phyloP scores from a whole-genome alignment of 1,284 basidiomycete genomes.

The Heterobasidion occidentale region DNA sequence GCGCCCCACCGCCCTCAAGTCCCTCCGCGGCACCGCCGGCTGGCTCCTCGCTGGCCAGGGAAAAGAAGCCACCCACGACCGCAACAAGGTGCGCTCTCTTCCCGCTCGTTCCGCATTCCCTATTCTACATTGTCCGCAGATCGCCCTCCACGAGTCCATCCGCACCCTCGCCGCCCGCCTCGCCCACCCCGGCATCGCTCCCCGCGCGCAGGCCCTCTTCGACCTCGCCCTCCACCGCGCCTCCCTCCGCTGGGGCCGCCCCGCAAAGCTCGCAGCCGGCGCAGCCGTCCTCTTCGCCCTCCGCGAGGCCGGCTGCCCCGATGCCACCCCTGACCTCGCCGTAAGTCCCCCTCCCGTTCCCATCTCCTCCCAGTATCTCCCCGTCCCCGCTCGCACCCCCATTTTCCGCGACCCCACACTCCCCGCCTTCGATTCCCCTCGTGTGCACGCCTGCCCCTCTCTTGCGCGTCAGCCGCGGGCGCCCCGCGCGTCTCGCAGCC shows the following conservation, averaged over 20 bases:
- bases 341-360: constrained; percentile 23
- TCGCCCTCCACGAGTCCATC: constrained; percentile 55
- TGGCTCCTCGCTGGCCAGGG: constrained; percentile 57
- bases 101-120: constrained; percentile 9
- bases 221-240: constrained; percentile 51
- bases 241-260: constrained; percentile 59
- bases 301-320: constrained; percentile 57
- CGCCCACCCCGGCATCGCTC: constrained; percentile 43
- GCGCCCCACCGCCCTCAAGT: constrained; percentile 32
- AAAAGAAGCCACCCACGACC: constrained; percentile 50
- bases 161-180: constrained; percentile 47
- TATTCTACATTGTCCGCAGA: constrained; percentile 28
- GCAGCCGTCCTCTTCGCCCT: constrained; percentile 60
- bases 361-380: neutral
- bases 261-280: constrained; percentile 56
- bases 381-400: neutral
- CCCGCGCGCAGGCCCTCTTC: constrained; percentile 58
- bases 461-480: neutral
- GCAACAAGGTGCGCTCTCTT: constrained; percentile 41
- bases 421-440: neutral
- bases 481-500: too few relatives aligned
- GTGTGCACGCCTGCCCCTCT: neutral
- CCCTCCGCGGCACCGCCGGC: constrained; percentile 30
- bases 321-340: constrained; percentile 59
- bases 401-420: neutral